Evolutionary conservation across 2,329 filamentous ascomycete species (phyloP).

Genomic region (Monosporascus sp.): DNA sequence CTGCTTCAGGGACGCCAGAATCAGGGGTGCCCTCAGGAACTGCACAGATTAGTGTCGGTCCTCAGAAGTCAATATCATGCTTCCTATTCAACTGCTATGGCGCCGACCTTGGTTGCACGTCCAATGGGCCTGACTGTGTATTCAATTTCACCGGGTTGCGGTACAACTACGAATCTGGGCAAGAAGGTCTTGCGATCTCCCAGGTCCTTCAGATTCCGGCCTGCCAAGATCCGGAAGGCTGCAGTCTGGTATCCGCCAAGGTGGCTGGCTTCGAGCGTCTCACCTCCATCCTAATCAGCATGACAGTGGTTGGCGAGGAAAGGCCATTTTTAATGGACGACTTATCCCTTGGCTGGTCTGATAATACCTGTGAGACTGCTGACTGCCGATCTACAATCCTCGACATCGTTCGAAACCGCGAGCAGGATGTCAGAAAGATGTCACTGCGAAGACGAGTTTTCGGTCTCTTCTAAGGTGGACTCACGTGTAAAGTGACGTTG

Average conservation of each 20-base stretch:
- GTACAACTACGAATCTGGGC: slow-evolving; percentile 13
- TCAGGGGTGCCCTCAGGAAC: slow-evolving; percentile 7
- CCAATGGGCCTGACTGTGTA: slow-evolving; percentile 16
- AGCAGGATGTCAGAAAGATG: slow-evolving; percentile 12
- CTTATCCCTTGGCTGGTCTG: slow-evolving; percentile 36
- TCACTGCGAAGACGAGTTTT: slow-evolving; percentile 9
- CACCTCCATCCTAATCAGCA: slow-evolving; percentile 33
- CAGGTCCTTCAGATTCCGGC: slow-evolving; percentile 17
- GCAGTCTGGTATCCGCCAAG: slow-evolving; percentile 15
- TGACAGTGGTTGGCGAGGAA: slow-evolving; percentile 30
- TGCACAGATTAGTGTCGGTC: slow-evolving; percentile 20
- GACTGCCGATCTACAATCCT: slow-evolving; percentile 31
- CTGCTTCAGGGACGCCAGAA: slow-evolving; percentile 14
- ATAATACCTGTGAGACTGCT: slow-evolving; percentile 34
- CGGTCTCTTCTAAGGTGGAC: slow-evolving; percentile 12
- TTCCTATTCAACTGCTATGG: slow-evolving; percentile 24
- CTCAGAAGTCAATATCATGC: slow-evolving; percentile 16
- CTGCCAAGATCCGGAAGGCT: slow-evolving; percentile 14
- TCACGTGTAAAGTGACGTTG: slow-evolving; percentile 2
- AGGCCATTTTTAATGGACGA: slow-evolving; percentile 43
- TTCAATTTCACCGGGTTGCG: slow-evolving; percentile 24
- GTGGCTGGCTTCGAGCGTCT: slow-evolving; percentile 19
- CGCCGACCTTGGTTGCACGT: slow-evolving; percentile 23
- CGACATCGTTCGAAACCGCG: slow-evolving; percentile 20
- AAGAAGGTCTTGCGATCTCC: slow-evolving; percentile 10